A percentile compares a stretch with the other conserved stretches of the same genome.
Evolutionary conservation across 257 asterid genomes (phyloP).

Genomic region (Cruciata laevipes): DNA sequence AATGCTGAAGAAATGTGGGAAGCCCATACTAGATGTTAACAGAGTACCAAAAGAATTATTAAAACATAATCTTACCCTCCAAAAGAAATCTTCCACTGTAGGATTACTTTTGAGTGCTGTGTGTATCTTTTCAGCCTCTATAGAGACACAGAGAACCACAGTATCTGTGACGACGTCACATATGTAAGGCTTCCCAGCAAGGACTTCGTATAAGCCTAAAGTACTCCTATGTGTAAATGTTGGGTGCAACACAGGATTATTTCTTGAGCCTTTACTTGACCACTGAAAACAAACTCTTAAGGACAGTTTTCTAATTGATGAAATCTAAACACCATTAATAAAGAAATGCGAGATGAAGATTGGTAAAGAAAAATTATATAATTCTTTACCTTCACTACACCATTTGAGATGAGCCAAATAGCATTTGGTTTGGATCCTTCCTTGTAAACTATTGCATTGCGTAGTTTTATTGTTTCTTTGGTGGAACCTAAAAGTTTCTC

Average conservation of each 20-base stretch:
- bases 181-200: slow-evolving; percentile 72
- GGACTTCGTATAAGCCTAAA: slow-evolving; percentile 91
- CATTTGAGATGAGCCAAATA: slow-evolving; percentile 80
- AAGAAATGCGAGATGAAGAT: background rate
- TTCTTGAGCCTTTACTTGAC: slow-evolving; percentile 40
- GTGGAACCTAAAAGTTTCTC: slow-evolving; percentile 60
- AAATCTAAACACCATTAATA: slow-evolving; percentile 14
- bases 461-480: slow-evolving; percentile 66
- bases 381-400: slow-evolving; percentile 76
- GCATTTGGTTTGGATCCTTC: slow-evolving; percentile 73
- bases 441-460: slow-evolving; percentile 61
- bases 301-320: background rate
- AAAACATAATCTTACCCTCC: slow-evolving; percentile 56
- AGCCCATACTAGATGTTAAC: slow-evolving; percentile 11
- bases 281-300: slow-evolving; percentile 44
- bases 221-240: slow-evolving; percentile 90
- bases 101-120: slow-evolving; percentile 66
- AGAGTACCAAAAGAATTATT: slow-evolving; percentile 8
- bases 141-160: slow-evolving; percentile 68
- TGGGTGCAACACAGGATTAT: slow-evolving; percentile 56
- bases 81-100: slow-evolving; percentile 86
- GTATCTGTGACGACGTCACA: slow-evolving; percentile 76
- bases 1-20: background rate
- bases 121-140: slow-evolving; percentile 66
- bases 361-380: slow-evolving; percentile 12